A percentile compares a stretch with the other conserved stretches of the same genome.
Evolutionary conservation across 2,329 filamentous ascomycete genomes (phyloP).

Genomic region (Ophiostoma sp.): DNA sequence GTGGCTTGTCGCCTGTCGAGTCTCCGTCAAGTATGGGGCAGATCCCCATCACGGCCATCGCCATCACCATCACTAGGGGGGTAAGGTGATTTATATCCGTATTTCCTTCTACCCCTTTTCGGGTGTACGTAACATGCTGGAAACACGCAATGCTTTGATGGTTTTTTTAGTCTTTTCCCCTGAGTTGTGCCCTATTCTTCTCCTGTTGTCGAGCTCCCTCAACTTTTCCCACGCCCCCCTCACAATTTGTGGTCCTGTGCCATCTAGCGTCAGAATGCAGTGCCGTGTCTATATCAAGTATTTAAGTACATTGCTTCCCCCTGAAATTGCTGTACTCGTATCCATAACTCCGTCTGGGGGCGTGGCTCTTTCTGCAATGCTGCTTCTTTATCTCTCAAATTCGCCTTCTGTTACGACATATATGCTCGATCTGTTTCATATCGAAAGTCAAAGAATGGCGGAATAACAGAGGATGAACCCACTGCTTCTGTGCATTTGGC

Average conservation of each 20-base stretch:
- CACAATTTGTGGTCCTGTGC: not conserved
- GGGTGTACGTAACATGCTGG: constrained; percentile 3
- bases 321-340: no score
- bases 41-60: no score
- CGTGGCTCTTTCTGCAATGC: not conserved
- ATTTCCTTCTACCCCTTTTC: not conserved
- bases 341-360: not conserved
- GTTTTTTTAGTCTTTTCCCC: constrained; percentile 1
- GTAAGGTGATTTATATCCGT: not conserved
- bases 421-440: not conserved
- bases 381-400: not conserved
- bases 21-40: not conserved
- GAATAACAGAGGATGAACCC: not conserved
- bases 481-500: not conserved
- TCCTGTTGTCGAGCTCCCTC: not conserved
- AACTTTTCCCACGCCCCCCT: not conserved
- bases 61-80: not conserved
- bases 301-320: no score
- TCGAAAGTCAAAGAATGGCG: not conserved
- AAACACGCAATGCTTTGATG: not conserved
- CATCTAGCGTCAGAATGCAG: not conserved
- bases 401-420: constrained; percentile 3
- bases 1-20: not conserved
- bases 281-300: no score
- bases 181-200: not conserved